These are phyloP conservation scores for Xylaria multiplex DNA, from an alignment of 2,329 filamentous ascomycete genomes.

Conservation along the genomic window DNA sequence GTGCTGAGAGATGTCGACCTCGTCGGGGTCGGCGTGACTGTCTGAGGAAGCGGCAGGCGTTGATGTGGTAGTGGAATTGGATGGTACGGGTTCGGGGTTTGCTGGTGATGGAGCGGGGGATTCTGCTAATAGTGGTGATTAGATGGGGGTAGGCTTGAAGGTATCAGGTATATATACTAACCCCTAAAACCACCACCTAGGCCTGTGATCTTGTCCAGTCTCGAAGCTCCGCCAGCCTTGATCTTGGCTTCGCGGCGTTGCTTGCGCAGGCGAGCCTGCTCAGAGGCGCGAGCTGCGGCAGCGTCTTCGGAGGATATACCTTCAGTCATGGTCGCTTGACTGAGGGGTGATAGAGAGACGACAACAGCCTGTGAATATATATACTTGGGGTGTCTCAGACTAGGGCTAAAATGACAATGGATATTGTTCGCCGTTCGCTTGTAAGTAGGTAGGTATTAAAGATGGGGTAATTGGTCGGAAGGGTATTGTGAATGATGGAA, in stretches of 20 bases:
- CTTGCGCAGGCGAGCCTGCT: conserved; percentile 79
- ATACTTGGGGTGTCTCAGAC: not conserved
- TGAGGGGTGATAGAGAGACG: conserved; percentile 2
- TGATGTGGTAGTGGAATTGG: conserved; percentile 28
- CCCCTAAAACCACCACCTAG: conserved; percentile 68
- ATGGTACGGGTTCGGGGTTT: conserved; percentile 19
- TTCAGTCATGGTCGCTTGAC: conserved; percentile 43
- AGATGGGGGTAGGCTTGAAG: not conserved
- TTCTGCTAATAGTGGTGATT: conserved; percentile 43
- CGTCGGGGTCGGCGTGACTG: conserved; percentile 72
- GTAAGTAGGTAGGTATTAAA: not conserved
- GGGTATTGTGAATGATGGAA: conserved; percentile 9
- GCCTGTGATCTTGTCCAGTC: conserved; percentile 80
- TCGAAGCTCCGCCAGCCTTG: conserved; percentile 73
- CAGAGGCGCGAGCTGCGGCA: conserved; percentile 63
- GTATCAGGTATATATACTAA: conserved; percentile 41
- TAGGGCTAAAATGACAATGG: conserved; percentile 4
- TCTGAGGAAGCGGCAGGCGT: conserved; percentile 48
- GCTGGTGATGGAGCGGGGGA: conserved; percentile 48
- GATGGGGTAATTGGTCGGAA: conserved; percentile 15
- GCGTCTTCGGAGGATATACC: conserved; percentile 55
- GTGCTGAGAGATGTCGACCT: conserved; percentile 82
- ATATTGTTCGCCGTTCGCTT: conserved; percentile 14
- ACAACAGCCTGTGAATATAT: conserved; percentile 4
- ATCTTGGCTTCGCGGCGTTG: conserved; percentile 84